Conservation (phyloP, 2,329 filamentous ascomycete genomes). For the Chrysoporthe austroafricana region DNA sequence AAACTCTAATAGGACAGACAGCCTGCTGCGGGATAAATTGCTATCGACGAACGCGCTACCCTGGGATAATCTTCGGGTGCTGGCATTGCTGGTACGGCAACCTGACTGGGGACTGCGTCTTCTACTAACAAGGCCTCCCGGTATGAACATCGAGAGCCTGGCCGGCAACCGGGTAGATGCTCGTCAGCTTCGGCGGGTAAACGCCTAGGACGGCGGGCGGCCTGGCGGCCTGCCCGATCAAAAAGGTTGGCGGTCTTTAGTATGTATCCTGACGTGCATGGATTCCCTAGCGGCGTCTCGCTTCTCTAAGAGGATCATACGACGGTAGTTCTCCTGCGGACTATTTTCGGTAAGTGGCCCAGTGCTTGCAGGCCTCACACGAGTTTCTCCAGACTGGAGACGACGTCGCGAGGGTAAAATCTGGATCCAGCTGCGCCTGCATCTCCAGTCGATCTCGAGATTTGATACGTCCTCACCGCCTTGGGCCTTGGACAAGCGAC, state of each 20-base stretch:
- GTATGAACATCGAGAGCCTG: background rate
- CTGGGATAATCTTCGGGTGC: background rate
- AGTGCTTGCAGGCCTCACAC: background rate
- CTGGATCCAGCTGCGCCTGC: background rate
- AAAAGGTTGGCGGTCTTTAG: background rate
- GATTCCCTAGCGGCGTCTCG: constrained; percentile 11
- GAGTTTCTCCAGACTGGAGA: background rate
- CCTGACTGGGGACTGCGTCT: background rate
- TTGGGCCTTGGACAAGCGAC: background rate
- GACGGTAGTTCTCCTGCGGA: background rate
- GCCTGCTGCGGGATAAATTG: background rate
- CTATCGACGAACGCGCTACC: background rate
- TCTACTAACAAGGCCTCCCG: background rate
- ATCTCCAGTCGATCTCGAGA: background rate
- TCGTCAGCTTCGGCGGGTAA: background rate
- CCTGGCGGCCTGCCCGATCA: background rate
- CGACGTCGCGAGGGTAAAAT: background rate
- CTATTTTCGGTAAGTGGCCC: constrained; percentile 1
- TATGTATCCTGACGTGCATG: background rate
- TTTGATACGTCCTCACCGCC: background rate
- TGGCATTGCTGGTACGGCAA: background rate
- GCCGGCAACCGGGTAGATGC: constrained; percentile 20
- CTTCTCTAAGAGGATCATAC: background rate
- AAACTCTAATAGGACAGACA: constrained; percentile 1
- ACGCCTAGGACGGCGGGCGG: background rate